phyloP scores from a whole-genome alignment of 2,329 filamentous ascomycete genomes.

The Aspergillus pseudoglaucus region DNA sequence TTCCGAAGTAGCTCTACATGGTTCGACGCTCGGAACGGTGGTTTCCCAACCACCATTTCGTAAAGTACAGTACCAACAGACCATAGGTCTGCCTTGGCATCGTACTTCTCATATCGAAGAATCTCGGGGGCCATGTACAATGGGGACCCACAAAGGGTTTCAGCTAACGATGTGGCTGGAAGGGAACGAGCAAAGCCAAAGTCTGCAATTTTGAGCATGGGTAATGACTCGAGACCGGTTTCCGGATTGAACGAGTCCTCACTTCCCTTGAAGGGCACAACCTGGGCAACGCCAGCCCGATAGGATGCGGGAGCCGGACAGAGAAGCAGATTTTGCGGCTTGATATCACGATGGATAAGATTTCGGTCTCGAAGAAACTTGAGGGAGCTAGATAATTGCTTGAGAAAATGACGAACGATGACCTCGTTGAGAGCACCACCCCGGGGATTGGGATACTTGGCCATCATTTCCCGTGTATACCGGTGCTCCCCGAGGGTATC shows the following conservation, averaged over 20 bases:
- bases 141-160: slow-evolving; percentile 93
- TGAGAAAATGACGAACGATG: slow-evolving; percentile 90
- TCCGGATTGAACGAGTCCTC: slow-evolving; percentile 74
- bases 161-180: slow-evolving; percentile 82
- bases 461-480: slow-evolving; percentile 80
- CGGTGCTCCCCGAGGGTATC: slow-evolving; percentile 72
- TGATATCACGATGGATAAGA: slow-evolving; percentile 93
- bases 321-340: slow-evolving; percentile 90
- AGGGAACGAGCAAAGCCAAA: slow-evolving; percentile 96
- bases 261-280: slow-evolving; percentile 69
- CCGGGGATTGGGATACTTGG: slow-evolving; percentile 79
- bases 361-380: slow-evolving; percentile 79
- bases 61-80: slow-evolving; percentile 93
- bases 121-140: slow-evolving; percentile 99
- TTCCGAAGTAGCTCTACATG: slow-evolving; percentile 89
- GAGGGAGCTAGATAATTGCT: slow-evolving; percentile 87
- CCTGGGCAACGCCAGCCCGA: slow-evolving; percentile 53
- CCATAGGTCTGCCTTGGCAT: slow-evolving; percentile 95
- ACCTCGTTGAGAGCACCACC: slow-evolving; percentile 91
- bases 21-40: slow-evolving; percentile 86
- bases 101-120: slow-evolving; percentile 91
- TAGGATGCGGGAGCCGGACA: slow-evolving; percentile 72
- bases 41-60: slow-evolving; percentile 87
- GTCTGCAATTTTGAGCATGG: slow-evolving; percentile 96
- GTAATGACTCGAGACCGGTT: slow-evolving; percentile 73